These are phyloP conservation scores for Backusella westeae DNA, from an alignment of 192 early-diverging fungal genomes.

Conservation along the genomic window DNA sequence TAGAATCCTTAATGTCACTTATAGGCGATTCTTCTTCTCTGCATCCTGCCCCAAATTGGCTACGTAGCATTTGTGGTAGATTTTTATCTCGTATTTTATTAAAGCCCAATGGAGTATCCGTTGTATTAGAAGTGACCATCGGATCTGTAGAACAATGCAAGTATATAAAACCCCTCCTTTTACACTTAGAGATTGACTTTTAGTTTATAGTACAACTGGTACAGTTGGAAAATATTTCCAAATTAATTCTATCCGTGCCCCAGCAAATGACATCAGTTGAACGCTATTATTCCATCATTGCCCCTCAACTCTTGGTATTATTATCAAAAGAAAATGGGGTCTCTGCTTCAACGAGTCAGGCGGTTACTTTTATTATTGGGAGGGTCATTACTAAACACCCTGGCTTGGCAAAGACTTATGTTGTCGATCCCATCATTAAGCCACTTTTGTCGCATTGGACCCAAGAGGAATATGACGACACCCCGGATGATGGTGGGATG, in stretches of 20 bases:
- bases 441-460: slow-evolving; percentile 43
- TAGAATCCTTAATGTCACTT: slow-evolving; percentile 67
- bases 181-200: neutral
- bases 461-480: slow-evolving; percentile 8
- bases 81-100: slow-evolving; percentile 70
- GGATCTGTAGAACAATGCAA: slow-evolving; percentile 49
- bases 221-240: slow-evolving; percentile 57
- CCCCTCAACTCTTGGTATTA: slow-evolving; percentile 43
- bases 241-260: slow-evolving; percentile 57
- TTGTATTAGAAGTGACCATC: slow-evolving; percentile 67
- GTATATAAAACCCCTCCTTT: neutral
- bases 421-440: slow-evolving; percentile 44
- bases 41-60: slow-evolving; percentile 58
- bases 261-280: slow-evolving; percentile 56
- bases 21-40: slow-evolving; percentile 50
- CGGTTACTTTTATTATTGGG: slow-evolving; percentile 48
- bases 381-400: slow-evolving; percentile 51
- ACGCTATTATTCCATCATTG: slow-evolving; percentile 49
- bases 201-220: slow-evolving; percentile 41
- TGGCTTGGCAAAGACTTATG: slow-evolving; percentile 41
- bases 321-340: slow-evolving; percentile 4
- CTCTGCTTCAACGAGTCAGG: slow-evolving; percentile 34
- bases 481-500: slow-evolving; percentile 7
- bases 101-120: slow-evolving; percentile 57
- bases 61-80: slow-evolving; percentile 60